These are phyloP conservation scores for Cudoniella acicularis DNA, from an alignment of 495 filamentous ascomycete genomes.

Conservation along the genomic window DNA sequence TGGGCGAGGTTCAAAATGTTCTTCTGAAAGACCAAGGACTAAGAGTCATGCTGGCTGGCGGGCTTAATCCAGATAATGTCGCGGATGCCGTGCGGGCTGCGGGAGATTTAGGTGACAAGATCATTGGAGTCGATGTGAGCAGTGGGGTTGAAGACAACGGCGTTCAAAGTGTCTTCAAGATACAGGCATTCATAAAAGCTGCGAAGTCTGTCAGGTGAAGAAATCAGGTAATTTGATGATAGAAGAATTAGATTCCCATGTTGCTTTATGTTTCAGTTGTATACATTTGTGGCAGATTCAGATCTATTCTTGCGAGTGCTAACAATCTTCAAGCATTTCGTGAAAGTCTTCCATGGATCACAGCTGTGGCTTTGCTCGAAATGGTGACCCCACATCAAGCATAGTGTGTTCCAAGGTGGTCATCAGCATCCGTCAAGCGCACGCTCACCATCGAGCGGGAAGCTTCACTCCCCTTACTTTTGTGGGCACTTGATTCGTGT, in stretches of 20 bases:
- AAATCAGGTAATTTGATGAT: neutral
- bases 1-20: constrained; percentile 55
- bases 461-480: too few species aligned
- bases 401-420: too few species aligned
- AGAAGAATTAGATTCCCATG: too few species aligned
- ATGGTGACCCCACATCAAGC: too few species aligned
- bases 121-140: constrained; percentile 87
- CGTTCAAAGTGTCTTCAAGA: constrained; percentile 76
- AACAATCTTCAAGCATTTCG: too few species aligned
- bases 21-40: constrained; percentile 58
- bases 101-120: constrained; percentile 49
- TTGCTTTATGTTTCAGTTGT: neutral
- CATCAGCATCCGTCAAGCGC: too few species aligned
- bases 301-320: too few species aligned
- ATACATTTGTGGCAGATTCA: too few species aligned
- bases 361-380: too few species aligned
- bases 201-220: constrained; percentile 50
- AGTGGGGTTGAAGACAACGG: constrained; percentile 88
- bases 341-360: too few species aligned
- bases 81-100: constrained; percentile 53
- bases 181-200: constrained; percentile 71
- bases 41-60: constrained; percentile 76
- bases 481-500: too few species aligned
- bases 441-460: too few species aligned
- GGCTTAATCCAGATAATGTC: constrained; percentile 74